Conservation (phyloP, 1,284 basidiomycete species). For the Trichosporon inkin region DNA sequence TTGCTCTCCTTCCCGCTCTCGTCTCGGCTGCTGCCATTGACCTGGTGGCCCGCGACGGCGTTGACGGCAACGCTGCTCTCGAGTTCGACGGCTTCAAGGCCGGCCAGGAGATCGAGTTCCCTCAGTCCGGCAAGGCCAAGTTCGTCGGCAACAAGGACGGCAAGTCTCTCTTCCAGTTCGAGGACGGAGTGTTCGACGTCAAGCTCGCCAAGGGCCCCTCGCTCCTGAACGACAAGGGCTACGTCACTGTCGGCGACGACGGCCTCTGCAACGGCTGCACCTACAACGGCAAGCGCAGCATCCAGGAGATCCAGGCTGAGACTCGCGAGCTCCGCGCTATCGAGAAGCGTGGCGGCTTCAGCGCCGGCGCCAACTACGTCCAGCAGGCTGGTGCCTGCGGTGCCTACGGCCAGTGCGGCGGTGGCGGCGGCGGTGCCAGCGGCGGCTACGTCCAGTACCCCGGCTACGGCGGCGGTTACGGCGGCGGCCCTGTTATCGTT, state of each 20-base stretch:
- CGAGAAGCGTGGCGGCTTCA: background rate
- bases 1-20: constrained; percentile 4
- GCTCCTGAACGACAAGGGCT: constrained; percentile 4
- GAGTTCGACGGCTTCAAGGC: constrained; percentile 1
- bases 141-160: constrained; percentile 7
- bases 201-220: constrained; percentile 6
- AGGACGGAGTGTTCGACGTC: background rate
- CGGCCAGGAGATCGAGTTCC: background rate
- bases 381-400: constrained; percentile 4
- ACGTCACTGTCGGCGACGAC: constrained; percentile 1
- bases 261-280: constrained; percentile 6
- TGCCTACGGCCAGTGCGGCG: constrained; percentile 6
- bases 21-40: constrained; percentile 3
- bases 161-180: constrained; percentile 7
- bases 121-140: constrained; percentile 1
- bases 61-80: constrained; percentile 1
- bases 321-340: background rate
- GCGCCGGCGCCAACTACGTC: background rate
- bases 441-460: background rate
- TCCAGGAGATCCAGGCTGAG: background rate
- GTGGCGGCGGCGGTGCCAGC: background rate
- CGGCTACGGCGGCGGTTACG: background rate
- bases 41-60: constrained; percentile 1
- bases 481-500: background rate
- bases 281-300: constrained; percentile 6